Evolutionary conservation across 495 filamentous ascomycete species (phyloP).

Genomic region (Cudoniella acicularis): DNA sequence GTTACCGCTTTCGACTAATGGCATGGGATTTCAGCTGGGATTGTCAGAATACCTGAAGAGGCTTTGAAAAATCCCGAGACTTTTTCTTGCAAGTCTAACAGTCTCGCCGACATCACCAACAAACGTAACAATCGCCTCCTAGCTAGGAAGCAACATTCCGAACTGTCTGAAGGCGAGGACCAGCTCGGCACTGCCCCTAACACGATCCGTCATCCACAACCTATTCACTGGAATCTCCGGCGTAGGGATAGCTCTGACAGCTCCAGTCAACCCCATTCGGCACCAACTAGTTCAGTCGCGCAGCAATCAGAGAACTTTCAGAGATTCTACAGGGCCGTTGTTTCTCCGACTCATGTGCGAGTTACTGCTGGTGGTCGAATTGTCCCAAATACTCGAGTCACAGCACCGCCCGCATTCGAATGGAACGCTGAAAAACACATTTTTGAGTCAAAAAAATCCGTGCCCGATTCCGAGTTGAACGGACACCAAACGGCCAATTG

Average conservation of each 20-base stretch:
- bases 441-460: conserved; percentile 15
- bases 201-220: neutral
- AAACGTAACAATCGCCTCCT: neutral
- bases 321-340: conserved; percentile 52
- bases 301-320: conserved; percentile 52
- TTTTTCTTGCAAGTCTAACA: conserved; percentile 10
- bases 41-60: conserved; percentile 15
- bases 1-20: neutral
- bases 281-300: conserved; percentile 38
- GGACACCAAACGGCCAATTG: neutral
- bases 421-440: conserved; percentile 23
- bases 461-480: neutral
- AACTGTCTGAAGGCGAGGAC: conserved; percentile 17
- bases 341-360: conserved; percentile 50
- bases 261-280: conserved; percentile 37
- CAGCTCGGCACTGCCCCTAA: neutral
- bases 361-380: conserved; percentile 54
- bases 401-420: conserved; percentile 19
- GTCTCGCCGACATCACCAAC: conserved; percentile 11
- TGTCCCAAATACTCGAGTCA: conserved; percentile 50
- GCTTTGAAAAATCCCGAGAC: conserved; percentile 10
- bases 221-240: conserved; percentile 23
- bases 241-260: conserved; percentile 23
- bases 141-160: neutral
- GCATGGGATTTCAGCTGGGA: conserved; percentile 9